Evolutionary conservation across 202 grass and related monocot genomes (phyloP).

Genomic region (Setaria italica): DNA sequence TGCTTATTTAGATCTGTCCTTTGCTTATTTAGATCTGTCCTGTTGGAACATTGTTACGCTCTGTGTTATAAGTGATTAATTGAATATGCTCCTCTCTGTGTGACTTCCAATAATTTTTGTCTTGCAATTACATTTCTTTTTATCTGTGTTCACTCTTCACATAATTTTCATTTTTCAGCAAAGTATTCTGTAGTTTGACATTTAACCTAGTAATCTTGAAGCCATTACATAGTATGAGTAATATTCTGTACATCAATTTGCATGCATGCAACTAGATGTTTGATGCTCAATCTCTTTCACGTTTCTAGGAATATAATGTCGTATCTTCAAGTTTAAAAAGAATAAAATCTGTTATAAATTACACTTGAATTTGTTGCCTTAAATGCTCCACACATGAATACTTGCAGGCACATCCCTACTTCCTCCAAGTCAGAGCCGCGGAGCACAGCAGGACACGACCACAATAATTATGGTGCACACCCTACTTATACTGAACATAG

Average conservation of each 20-base stretch:
- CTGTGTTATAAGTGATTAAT: constrained; percentile 18
- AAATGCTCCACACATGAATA: constrained; percentile 12
- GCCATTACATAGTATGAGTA: constrained; percentile 7
- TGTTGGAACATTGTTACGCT: neutral
- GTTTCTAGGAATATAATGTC: constrained; percentile 29
- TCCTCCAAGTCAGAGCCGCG: constrained; percentile 70
- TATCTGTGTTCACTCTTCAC: neutral
- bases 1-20: constrained; percentile 18
- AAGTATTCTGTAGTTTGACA: neutral
- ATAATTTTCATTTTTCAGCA: neutral
- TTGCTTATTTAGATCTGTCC: constrained; percentile 19
- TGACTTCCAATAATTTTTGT: constrained; percentile 15
- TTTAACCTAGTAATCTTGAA: constrained; percentile 1
- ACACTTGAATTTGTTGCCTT: constrained; percentile 9
- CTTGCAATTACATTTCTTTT: neutral
- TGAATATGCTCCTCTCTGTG: neutral
- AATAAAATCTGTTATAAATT: constrained; percentile 6
- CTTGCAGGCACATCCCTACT: constrained; percentile 73
- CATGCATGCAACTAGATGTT: constrained; percentile 4
- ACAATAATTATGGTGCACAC: constrained; percentile 35
- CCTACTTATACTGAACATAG: constrained; percentile 22
- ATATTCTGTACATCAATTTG: constrained; percentile 28
- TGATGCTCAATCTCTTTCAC: constrained; percentile 5
- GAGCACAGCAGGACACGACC: constrained; percentile 62
- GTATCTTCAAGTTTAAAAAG: neutral